Evolutionary conservation across 345 rosid species (phyloP).

Genomic region (Excoecaria cochinchinensis): DNA sequence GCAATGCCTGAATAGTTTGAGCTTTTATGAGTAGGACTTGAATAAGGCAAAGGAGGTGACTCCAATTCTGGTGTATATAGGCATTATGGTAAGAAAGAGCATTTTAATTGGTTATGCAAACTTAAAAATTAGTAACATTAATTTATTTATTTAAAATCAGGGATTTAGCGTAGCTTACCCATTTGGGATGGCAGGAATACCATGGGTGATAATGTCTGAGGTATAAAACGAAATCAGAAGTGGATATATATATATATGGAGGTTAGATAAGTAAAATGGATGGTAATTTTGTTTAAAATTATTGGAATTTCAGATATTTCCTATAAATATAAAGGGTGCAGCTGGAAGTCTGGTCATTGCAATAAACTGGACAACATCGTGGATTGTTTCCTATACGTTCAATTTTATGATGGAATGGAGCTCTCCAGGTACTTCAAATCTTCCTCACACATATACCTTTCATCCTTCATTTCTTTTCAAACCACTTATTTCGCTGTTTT

Average conservation of each 20-base stretch:
- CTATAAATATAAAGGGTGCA: conserved; percentile 60
- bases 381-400: conserved; percentile 49
- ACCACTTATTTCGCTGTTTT: background rate
- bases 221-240: conserved; percentile 19
- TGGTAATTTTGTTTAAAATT: no score
- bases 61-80: conserved; percentile 30
- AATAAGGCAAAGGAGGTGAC: conserved; percentile 20
- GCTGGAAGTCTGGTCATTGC: conserved; percentile 55
- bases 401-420: conserved; percentile 52
- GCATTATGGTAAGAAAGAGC: conserved; percentile 29
- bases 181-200: conserved; percentile 54
- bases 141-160: conserved; percentile 19
- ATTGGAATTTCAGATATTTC: conserved; percentile 55
- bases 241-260: no score
- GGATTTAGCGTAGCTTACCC: conserved; percentile 33
- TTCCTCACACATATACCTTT: background rate
- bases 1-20: background rate
- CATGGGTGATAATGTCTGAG: conserved; percentile 72
- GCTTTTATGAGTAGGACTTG: conserved; percentile 20
- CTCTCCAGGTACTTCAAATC: conserved; percentile 32
- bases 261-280: no score
- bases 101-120: background rate
- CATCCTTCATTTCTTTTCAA: background rate
- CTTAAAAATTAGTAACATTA: background rate
- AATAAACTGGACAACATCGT: conserved; percentile 50